Conservation (phyloP, 371 early-diverging fungal species). For the Furculomyces boomerangus region DNA sequence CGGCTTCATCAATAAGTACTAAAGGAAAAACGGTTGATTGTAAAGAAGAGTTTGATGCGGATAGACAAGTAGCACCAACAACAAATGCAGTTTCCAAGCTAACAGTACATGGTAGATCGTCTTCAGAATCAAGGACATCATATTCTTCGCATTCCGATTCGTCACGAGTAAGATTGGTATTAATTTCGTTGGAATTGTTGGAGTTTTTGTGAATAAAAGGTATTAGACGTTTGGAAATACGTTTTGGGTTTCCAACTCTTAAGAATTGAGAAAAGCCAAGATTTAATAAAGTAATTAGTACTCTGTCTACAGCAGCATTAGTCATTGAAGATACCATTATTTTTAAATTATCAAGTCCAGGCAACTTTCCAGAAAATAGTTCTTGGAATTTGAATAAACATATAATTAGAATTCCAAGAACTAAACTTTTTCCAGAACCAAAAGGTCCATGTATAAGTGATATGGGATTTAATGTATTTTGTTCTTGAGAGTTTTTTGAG, state of each 20-base stretch:
- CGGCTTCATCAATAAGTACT: constrained; percentile 75
- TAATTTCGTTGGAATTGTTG: constrained; percentile 31
- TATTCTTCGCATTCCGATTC: background rate
- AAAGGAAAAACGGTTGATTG: constrained; percentile 36
- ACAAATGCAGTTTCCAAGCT: constrained; percentile 32
- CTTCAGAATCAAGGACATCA: background rate
- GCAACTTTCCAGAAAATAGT: constrained; percentile 10
- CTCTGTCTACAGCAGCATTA: constrained; percentile 82
- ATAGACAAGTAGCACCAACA: constrained; percentile 63
- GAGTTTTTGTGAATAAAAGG: constrained; percentile 42
- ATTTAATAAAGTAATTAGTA: constrained; percentile 39
- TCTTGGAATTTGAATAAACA: constrained; percentile 33
- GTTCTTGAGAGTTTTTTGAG: constrained; percentile 1
- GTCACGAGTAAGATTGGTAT: background rate
- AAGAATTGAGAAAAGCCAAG: constrained; percentile 60
- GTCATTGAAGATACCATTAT: constrained; percentile 44
- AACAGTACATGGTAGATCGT: background rate
- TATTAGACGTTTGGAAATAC: constrained; percentile 47
- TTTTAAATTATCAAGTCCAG: constrained; percentile 12
- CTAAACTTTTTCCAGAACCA: constrained; percentile 42
- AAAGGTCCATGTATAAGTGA: constrained; percentile 42
- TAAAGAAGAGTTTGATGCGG: constrained; percentile 53
- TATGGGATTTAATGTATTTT: constrained; percentile 14
- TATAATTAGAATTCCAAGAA: constrained; percentile 57
- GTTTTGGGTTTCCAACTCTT: constrained; percentile 70